phyloP scores from a whole-genome alignment of 768 basidiomycete species.

The Trametopsis cervina region DNA sequence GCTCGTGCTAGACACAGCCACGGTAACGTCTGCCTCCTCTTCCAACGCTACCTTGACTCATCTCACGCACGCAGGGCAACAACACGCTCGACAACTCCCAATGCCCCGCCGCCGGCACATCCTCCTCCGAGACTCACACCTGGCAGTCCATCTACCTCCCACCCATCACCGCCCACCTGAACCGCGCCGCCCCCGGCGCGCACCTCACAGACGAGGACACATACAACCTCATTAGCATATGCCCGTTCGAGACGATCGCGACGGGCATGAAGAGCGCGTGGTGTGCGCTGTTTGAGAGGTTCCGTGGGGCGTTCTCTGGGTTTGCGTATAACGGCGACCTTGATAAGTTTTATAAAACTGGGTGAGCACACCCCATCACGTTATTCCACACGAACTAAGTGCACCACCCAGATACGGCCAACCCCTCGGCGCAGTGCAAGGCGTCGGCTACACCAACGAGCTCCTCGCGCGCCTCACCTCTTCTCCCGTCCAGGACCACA shows the following conservation, averaged over 20 bases:
- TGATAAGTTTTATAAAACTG: constrained; percentile 73
- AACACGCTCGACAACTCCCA: constrained; percentile 60
- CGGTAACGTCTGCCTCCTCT: constrained; percentile 33
- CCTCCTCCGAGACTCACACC: constrained; percentile 34
- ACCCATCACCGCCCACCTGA: constrained; percentile 52
- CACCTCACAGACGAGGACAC: constrained; percentile 49
- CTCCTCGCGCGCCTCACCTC: constrained; percentile 75
- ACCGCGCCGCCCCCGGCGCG: constrained; percentile 54
- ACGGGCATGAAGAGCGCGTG: constrained; percentile 49
- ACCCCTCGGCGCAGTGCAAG: constrained; percentile 65
- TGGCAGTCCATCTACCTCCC: constrained; percentile 55
- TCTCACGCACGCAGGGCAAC: constrained; percentile 31
- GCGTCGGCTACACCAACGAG: constrained; percentile 86
- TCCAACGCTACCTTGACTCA: too few relatives aligned
- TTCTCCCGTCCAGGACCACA: constrained; percentile 54
- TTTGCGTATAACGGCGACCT: constrained; percentile 71
- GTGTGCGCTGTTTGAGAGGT: constrained; percentile 58
- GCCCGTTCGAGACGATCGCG: constrained; percentile 74
- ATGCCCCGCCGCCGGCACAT: constrained; percentile 50
- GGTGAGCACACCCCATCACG: constrained; percentile 33
- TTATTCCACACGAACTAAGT: background rate
- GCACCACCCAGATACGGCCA: constrained; percentile 50
- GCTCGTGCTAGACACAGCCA: constrained; percentile 46
- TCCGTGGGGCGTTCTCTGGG: constrained; percentile 47
- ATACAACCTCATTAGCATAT: constrained; percentile 59